Evolutionary conservation across 2,329 filamentous ascomycete species (phyloP).

Genomic region (Bipolaris sorokiniana): DNA sequence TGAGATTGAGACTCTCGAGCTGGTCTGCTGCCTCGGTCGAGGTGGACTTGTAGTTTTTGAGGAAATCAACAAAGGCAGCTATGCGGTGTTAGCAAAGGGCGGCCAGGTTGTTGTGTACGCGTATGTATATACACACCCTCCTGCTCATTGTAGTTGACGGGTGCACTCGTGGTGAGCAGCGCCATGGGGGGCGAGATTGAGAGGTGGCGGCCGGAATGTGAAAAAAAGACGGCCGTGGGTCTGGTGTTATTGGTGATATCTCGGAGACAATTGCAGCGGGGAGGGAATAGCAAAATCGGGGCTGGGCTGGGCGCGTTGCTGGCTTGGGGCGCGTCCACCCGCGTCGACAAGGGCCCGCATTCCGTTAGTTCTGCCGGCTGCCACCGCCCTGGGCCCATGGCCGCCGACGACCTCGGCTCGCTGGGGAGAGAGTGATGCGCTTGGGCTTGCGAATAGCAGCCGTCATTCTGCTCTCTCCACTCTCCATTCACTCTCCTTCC

Average conservation of each 20-base stretch:
- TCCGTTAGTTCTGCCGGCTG: slow-evolving; percentile 12
- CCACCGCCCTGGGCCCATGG: slow-evolving; percentile 31
- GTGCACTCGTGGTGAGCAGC: slow-evolving; percentile 77
- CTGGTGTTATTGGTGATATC: slow-evolving; percentile 15
- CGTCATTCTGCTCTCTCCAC: slow-evolving; percentile 11
- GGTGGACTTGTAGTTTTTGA: slow-evolving; percentile 85
- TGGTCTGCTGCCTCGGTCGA: slow-evolving; percentile 76
- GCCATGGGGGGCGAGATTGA: slow-evolving; percentile 68
- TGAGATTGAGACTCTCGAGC: slow-evolving; percentile 82
- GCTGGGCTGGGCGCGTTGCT: slow-evolving; percentile 37
- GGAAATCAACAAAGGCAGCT: slow-evolving; percentile 87
- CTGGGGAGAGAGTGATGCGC: slow-evolving; percentile 8
- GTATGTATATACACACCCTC: slow-evolving; percentile 64
- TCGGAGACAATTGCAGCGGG: slow-evolving; percentile 16
- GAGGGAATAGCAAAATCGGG: slow-evolving; percentile 35
- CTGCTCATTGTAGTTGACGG: slow-evolving; percentile 88
- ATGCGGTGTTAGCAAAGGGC: slow-evolving; percentile 44
- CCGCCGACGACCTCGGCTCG: slow-evolving; percentile 43
- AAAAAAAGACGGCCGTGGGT: slow-evolving; percentile 8
- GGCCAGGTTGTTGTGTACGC: slow-evolving; percentile 14
- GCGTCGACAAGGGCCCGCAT: slow-evolving; percentile 23
- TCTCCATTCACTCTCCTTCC: background rate
- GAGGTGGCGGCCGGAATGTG: background rate
- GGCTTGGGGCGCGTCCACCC: slow-evolving; percentile 33
- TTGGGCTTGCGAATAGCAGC: slow-evolving; percentile 9